Conservation (phyloP, 2,329 filamentous ascomycete species). For the Microsporum canis region DNA sequence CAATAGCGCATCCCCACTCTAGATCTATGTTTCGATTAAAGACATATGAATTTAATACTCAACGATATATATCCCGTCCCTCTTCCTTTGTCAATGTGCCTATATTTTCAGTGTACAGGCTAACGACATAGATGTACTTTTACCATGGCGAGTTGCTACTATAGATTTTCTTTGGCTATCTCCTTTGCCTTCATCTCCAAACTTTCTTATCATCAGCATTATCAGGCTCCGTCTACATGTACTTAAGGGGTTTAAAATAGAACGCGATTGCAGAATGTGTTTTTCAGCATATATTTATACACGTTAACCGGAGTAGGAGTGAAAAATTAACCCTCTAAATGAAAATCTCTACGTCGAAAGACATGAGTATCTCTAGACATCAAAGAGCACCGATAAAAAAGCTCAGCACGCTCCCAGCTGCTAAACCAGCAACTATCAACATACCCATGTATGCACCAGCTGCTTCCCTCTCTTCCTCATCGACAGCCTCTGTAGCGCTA, state of each 20-base stretch:
- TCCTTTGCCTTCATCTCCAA: background rate
- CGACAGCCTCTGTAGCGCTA: constrained; percentile 70
- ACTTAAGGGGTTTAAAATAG: background rate
- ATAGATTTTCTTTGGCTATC: background rate
- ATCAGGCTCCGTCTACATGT: background rate
- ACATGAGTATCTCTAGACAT: background rate
- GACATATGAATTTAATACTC: background rate
- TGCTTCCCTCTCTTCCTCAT: constrained; percentile 70
- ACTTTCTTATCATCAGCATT: background rate
- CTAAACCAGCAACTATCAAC: constrained; percentile 73
- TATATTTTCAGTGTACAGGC: background rate
- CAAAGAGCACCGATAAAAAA: constrained; percentile 48
- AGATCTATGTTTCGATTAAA: background rate
- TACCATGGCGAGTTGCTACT: background rate
- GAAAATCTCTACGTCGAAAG: background rate
- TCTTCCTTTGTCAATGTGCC: background rate
- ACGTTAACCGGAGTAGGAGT: too few relatives aligned
- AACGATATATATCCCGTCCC: background rate
- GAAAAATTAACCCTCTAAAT: background rate
- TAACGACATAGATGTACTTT: background rate
- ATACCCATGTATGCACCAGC: constrained; percentile 90
- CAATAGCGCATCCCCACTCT: background rate
- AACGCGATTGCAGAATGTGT: background rate
- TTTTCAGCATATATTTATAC: background rate
- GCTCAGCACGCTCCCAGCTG: constrained; percentile 77